phyloP scores from a whole-genome alignment of 2,329 filamentous ascomycete genomes.

The Arachnopeziza araneosa region DNA sequence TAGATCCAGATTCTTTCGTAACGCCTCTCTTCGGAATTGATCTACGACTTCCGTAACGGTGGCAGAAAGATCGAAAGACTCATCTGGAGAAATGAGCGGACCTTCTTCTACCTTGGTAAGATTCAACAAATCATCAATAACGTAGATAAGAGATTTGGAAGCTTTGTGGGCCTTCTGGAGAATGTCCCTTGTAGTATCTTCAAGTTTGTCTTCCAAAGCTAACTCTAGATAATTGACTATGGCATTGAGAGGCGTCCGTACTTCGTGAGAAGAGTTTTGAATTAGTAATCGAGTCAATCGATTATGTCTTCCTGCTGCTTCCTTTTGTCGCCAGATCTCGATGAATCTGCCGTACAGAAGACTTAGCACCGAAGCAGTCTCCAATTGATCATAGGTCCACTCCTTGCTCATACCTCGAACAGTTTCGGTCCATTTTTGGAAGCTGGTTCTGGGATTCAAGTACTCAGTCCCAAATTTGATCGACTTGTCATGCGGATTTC shows the following conservation, averaged over 20 bases:
- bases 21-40: constrained; percentile 18
- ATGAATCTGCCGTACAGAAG: constrained; percentile 23
- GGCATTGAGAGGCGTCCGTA: constrained; percentile 19
- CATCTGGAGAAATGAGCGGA: constrained; percentile 6
- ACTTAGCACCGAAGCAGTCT: constrained; percentile 20
- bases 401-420: constrained; percentile 16
- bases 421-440: constrained; percentile 19
- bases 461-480: constrained; percentile 14
- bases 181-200: constrained; percentile 17
- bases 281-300: constrained; percentile 18
- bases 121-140: constrained; percentile 20
- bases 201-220: constrained; percentile 18
- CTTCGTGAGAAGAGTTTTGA: constrained; percentile 21
- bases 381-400: constrained; percentile 24
- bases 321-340: constrained; percentile 22
- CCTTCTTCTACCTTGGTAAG: constrained; percentile 19
- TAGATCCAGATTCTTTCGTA: constrained; percentile 17
- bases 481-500: constrained; percentile 30
- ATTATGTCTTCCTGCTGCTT: constrained; percentile 13
- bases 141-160: constrained; percentile 17
- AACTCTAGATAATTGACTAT: constrained; percentile 23
- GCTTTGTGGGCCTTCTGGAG: constrained; percentile 17
- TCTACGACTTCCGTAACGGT: constrained; percentile 14
- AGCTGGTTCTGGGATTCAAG: constrained; percentile 21
- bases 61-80: constrained; percentile 15